A percentile compares a stretch with the other conserved stretches of the same genome.
phyloP scores from a whole-genome alignment of 2,329 filamentous ascomycete genomes.

The Arthroderma sp. region DNA sequence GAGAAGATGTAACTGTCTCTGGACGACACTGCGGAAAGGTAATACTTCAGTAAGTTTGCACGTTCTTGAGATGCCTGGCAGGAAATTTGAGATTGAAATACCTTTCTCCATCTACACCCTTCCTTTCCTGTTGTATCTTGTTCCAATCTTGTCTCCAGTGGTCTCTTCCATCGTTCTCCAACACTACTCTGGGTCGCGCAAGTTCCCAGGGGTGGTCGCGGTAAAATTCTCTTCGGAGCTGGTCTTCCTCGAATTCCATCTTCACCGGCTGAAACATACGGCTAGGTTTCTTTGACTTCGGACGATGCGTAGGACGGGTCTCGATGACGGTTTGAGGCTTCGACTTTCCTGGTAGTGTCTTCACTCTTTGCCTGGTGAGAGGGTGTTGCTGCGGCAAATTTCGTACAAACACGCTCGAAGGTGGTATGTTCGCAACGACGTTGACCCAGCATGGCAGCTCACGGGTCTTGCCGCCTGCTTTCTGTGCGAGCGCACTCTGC shows the following conservation, averaged over 20 bases:
- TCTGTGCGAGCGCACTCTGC: slow-evolving; percentile 31
- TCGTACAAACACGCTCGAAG: slow-evolving; percentile 48
- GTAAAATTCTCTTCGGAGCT: slow-evolving; percentile 70
- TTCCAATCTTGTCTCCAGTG: slow-evolving; percentile 68
- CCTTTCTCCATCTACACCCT: slow-evolving; percentile 75
- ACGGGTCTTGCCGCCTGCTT: slow-evolving; percentile 26
- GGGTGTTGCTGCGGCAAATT: slow-evolving; percentile 41
- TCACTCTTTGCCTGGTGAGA: slow-evolving; percentile 29
- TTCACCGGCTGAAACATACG: slow-evolving; percentile 68
- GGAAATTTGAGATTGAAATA: slow-evolving; percentile 38
- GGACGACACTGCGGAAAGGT: slow-evolving; percentile 88
- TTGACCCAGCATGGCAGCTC: slow-evolving; percentile 43
- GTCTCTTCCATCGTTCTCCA: slow-evolving; percentile 80
- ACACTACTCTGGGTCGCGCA: slow-evolving; percentile 69
- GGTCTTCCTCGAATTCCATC: slow-evolving; percentile 73
- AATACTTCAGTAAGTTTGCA: no score
- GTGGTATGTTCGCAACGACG: slow-evolving; percentile 46
- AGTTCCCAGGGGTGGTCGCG: slow-evolving; percentile 95
- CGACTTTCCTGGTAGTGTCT: slow-evolving; percentile 14
- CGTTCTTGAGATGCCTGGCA: no score
- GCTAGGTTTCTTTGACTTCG: slow-evolving; percentile 52
- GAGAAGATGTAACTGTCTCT: slow-evolving; percentile 81
- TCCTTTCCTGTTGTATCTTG: slow-evolving; percentile 58
- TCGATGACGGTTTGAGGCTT: slow-evolving; percentile 28
- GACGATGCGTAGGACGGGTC: slow-evolving; percentile 23